These are phyloP conservation scores for Tremella yokohamensis DNA, from an alignment of 768 basidiomycete genomes.

Conservation along the genomic window DNA sequence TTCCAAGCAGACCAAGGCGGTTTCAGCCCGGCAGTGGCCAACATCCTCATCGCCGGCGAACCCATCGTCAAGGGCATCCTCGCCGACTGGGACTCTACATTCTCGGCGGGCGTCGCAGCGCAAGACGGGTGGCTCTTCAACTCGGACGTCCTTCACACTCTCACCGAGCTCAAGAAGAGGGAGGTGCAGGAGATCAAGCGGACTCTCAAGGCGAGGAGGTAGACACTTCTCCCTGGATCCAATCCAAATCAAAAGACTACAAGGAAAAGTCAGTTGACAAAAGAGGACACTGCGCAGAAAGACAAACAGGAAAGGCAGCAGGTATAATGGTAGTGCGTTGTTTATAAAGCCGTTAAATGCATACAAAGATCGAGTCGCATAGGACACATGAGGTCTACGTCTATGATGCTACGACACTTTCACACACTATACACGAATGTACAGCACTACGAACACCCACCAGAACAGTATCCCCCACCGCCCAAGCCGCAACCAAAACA, in stretches of 20 bases:
- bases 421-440: too few species aligned
- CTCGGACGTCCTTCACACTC: conserved; percentile 27
- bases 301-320: too few species aligned
- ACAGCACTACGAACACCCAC: conserved; percentile 27
- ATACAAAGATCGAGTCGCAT: too few species aligned
- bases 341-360: too few species aligned
- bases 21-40: conserved; percentile 49
- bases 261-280: too few species aligned
- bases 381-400: too few species aligned
- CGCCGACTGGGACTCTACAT: conserved; percentile 49
- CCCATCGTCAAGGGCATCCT: conserved; percentile 52
- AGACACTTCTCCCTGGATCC: too few species aligned
- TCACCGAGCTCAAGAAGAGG: conserved; percentile 15
- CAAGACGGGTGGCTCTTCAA: conserved; percentile 28
- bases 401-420: too few species aligned
- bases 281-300: too few species aligned
- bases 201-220: background rate
- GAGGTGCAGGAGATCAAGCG: conserved; percentile 14
- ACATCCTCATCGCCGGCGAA: conserved; percentile 53
- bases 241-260: too few species aligned
- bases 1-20: conserved; percentile 49
- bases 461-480: conserved; percentile 50
- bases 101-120: conserved; percentile 49
- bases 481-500: conserved; percentile 72
- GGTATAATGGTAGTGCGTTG: too few species aligned